A percentile compares a stretch with the other conserved stretches of the same genome.
Evolutionary conservation across 148 eudicot species (phyloP).

Genomic region (Vaccinium corymbosum): DNA sequence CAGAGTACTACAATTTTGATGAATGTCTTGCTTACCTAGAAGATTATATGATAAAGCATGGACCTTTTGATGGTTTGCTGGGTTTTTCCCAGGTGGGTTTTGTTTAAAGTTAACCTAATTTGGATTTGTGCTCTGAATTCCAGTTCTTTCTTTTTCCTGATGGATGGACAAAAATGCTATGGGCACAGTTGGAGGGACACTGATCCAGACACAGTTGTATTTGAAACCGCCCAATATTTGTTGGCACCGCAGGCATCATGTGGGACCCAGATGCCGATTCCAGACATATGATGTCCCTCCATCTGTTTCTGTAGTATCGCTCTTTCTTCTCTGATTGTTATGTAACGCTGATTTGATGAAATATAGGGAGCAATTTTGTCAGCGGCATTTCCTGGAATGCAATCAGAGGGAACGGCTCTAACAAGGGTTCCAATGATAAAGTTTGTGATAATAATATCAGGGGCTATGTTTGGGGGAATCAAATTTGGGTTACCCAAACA

Average conservation of each 20-base stretch:
- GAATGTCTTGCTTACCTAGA: conserved; percentile 24
- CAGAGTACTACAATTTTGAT: conserved; percentile 15
- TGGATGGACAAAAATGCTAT: not conserved
- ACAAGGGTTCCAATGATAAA: conserved; percentile 14
- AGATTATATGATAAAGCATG: conserved; percentile 21
- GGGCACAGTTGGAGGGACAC: not conserved
- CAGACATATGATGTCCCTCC: not conserved
- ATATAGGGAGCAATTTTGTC: conserved; percentile 10
- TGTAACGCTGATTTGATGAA: not conserved
- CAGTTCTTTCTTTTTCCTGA: not conserved
- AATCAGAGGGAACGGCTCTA: conserved; percentile 14
- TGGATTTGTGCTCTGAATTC: not conserved
- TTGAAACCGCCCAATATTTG: not conserved
- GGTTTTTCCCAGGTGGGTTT: conserved; percentile 27
- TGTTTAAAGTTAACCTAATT: not conserved
- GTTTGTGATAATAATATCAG: conserved; percentile 16
- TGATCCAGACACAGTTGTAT: not conserved
- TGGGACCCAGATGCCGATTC: not conserved
- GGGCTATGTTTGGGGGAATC: conserved; percentile 5
- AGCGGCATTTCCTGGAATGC: conserved; percentile 13
- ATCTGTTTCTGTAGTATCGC: not conserved
- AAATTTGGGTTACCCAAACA: not conserved
- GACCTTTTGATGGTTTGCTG: conserved; percentile 27
- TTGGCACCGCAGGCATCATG: not conserved
- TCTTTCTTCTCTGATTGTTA: not conserved